Base-by-base conservation (phyloP, 1,139 yeast species). In the Candida sanyaensis region DNA sequence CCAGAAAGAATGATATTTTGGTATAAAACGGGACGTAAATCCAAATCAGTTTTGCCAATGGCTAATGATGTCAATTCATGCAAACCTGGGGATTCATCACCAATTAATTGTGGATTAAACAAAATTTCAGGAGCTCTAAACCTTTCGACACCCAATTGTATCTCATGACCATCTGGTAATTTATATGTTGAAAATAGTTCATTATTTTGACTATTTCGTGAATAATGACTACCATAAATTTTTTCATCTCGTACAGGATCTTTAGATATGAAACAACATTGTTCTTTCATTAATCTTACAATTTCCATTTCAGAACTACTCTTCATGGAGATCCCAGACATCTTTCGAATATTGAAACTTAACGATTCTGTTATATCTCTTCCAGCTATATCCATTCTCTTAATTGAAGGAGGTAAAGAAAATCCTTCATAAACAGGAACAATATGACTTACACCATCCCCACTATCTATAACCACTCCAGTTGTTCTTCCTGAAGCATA, bases 351-450 rank as follows among this genome's bases (percentile, higher is more conserved):
- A 51, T 87, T 79, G 52, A 80, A 64, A 51, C 86, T 89, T 49
- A 92, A 70, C 47, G 86, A 83, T 47, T 84, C 87, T 0, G 97
- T 89, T 10, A 92, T 78, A 58, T 91, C 97, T 45, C 96, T 67
- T 0, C 98, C 98, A 0, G 96, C 97, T 28, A 90, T 67, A 61
- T 91, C 96, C 57, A 87, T 76, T 50, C 97, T 69, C 62, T 81
- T 81, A 13, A 89, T 82, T 1, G 95, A 84, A 2, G 85, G 76
- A 0, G 92, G 84, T 27, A 92, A 65, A 6, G 93, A 76, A 64
- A 89, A 91, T 5, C 98, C 98, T 51, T 90, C 93, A 64, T 80
- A 92, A 0, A 93, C 90, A 0, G 98, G 97, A 1, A 90, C 96
- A 7, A 89, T 78, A 61, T 88, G 93, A 41, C 88, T 81, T 24